phyloP scores from a whole-genome alignment of 805 yeast genomes.

The Metschnikowia chrysomelidarum region DNA sequence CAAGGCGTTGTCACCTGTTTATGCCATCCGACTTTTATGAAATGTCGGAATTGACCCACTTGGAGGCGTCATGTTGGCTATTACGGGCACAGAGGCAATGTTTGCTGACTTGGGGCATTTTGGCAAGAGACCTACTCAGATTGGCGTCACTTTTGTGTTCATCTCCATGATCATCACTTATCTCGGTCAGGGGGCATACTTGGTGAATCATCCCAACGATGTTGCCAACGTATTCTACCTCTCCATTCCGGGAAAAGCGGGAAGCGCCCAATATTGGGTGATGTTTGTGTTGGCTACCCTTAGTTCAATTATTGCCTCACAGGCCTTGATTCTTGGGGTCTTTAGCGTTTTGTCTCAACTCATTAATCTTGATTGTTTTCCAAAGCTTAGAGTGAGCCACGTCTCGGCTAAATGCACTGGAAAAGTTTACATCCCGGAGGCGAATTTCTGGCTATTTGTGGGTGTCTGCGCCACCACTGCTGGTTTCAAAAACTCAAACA shows the following conservation, averaged over 20 bases:
- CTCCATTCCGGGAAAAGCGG: slow-evolving; percentile 50
- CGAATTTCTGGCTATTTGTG: slow-evolving; percentile 50
- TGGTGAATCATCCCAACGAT: slow-evolving; percentile 38
- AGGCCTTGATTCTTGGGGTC: slow-evolving; percentile 56
- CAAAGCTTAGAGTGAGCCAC: slow-evolving; percentile 45
- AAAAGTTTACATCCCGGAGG: slow-evolving; percentile 50
- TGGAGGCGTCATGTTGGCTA: slow-evolving; percentile 50
- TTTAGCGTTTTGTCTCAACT: slow-evolving; percentile 52
- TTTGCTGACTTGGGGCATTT: slow-evolving; percentile 63
- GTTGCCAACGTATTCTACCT: slow-evolving; percentile 45
- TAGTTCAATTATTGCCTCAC: slow-evolving; percentile 58
- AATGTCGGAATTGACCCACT: slow-evolving; percentile 42
- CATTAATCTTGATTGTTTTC: slow-evolving; percentile 54
- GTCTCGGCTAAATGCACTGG: slow-evolving; percentile 46
- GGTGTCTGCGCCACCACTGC: slow-evolving; percentile 51
- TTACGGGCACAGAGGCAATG: slow-evolving; percentile 64
- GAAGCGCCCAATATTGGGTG: slow-evolving; percentile 46
- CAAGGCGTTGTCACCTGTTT: slow-evolving; percentile 49
- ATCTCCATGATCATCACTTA: slow-evolving; percentile 51
- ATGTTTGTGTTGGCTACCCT: slow-evolving; percentile 52
- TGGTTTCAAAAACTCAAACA: slow-evolving; percentile 48
- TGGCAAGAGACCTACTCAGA: slow-evolving; percentile 48
- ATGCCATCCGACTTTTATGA: slow-evolving; percentile 46
- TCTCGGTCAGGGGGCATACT: slow-evolving; percentile 57
- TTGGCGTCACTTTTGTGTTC: slow-evolving; percentile 50